Evolutionary conservation across 2,329 filamentous ascomycete genomes (phyloP), one percentile per base, ranked within the genome.

Genomic region (Aspergillus thermomutatus): DNA sequence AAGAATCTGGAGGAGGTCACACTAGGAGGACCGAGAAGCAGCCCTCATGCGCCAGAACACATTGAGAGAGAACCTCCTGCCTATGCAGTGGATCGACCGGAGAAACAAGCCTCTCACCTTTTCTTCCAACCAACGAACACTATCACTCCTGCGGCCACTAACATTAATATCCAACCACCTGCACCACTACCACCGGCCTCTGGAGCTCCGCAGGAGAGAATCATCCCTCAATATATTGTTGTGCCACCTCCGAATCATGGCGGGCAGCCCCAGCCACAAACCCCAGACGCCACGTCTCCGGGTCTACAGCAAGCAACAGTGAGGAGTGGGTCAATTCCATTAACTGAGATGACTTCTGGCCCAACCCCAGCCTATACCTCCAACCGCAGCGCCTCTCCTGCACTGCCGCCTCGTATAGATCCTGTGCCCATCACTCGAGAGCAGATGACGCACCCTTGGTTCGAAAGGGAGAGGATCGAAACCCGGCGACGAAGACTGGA

Each of bases 211-310:
- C 56, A 58, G 27, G 65, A 65, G 34, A 68, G 67, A 43, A 59
- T 57, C 21, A 56, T 66, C 1, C 66, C 69, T 49, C 67, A 82
- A 49, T 87, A 86, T 65, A 79, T 79, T 53, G 83, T 84, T 1
- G 78, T 87, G 3, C 81, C 86, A 50, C 83, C 87, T 6, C 80
- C 85, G 0, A 78, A 76, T 2, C 81, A 85, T 58, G 74, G 31
- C 5, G 31, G 14, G 31, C 31, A 76, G 0, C 53, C 55, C 45
- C 64, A 69, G 9, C 77, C 81, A 21, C 79, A 80, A 1, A 85
- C 86, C 4, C 85, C 87, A 0, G 82, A 82, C 0, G 85, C 85
- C 1, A 72, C 84, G 0, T 88, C 88, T 1, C 86, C 87, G 1
- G 86, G 81, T 0, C 74, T 88, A 41, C 79, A 85, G 40, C 79